Base-by-base conservation (phyloP, 352 stramenopile genomes). In the Pythium folliculosum region DNA sequence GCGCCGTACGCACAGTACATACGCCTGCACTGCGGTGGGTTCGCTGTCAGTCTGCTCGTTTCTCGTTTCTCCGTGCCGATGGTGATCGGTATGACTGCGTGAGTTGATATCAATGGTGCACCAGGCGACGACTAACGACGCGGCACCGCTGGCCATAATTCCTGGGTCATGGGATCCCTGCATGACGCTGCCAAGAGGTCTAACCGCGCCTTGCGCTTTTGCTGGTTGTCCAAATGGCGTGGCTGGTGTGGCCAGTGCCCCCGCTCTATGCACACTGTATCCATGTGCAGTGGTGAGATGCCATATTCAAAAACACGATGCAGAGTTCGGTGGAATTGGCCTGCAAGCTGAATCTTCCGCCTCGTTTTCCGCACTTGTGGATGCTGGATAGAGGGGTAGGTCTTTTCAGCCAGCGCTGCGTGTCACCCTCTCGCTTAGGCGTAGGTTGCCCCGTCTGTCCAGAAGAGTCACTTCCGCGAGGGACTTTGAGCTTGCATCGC, bases 341-440 rank as follows among this genome's bases (percentile, higher is more conserved):
- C 2, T n/a, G 10, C 37, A 43, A 43, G 7, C 37, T 23, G 17
- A 63, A n/a, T 55, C 52, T 19, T 25, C 7, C 14, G 21, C 54
- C 38, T 14, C 54, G 54, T 38, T 5, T 55, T 48, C 17, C 23
- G 8, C 2, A 9, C 54, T 48, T 65, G 1, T 17, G 10, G 45
- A 30, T 6, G 6, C 58, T 57, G 58, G 47, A 65, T 38, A 65
- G 58, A 65, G 58, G 58, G 57, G 22, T 65, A 65, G 58, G 58
- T 65, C 58, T 47, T 8, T 65, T 65, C 58, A 65, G 58, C 44
- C 9, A 43, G 10, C 3, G 10, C 37, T 17, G 9, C 37, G 37
- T 17, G 14, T 43, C 10, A 17, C 37, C 10, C 25, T 38, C 37
- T 17, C 23, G 35, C 12, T 51, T n/a, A 21, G 30, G 19, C 37